phyloP scores from a whole-genome alignment of 495 filamentous ascomycete genomes.

The Podospora pseudoanserina region DNA sequence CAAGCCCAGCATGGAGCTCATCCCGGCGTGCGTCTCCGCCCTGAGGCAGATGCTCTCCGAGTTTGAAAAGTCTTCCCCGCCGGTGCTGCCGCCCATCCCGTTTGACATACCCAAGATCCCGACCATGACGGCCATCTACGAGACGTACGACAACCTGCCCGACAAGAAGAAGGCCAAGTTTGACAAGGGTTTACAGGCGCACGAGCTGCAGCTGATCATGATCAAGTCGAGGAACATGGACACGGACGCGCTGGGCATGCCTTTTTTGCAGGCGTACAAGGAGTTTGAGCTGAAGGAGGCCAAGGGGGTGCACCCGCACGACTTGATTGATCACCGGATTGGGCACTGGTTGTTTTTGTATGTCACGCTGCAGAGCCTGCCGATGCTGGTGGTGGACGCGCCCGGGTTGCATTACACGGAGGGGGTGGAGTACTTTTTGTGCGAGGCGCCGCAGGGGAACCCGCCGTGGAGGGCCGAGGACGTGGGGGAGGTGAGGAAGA shows the following conservation, averaged over 20 bases:
- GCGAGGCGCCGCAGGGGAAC: conserved; percentile 76
- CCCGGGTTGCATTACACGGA: conserved; percentile 71
- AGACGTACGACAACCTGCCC: conserved; percentile 58
- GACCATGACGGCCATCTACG: conserved; percentile 56
- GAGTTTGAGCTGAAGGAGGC: conserved; percentile 77
- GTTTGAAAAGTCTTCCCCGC: conserved; percentile 82
- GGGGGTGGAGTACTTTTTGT: conserved; percentile 95
- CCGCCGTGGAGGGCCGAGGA: conserved; percentile 78
- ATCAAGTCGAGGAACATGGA: conserved; percentile 75
- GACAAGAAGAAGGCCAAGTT: conserved; percentile 68
- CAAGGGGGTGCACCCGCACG: conserved; percentile 64
- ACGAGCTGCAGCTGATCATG: conserved; percentile 71
- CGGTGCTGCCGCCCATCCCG: conserved; percentile 85
- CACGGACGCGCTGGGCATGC: conserved; percentile 48
- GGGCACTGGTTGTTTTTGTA: conserved; percentile 97
- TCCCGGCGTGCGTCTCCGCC: conserved; percentile 44
- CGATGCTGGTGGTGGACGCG: conserved; percentile 85
- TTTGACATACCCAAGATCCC: conserved; percentile 85
- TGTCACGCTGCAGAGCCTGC: conserved; percentile 82
- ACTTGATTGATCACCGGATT: conserved; percentile 71
- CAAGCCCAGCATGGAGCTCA: conserved; percentile 21
- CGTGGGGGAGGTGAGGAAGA: conserved; percentile 57
- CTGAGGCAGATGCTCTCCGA: conserved; percentile 76
- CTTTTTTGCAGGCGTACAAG: conserved; percentile 75
- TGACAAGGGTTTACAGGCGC: conserved; percentile 63